These are phyloP conservation scores for Puccinia polysora DNA, from an alignment of 1,284 basidiomycete genomes.

Conservation along the genomic window DNA sequence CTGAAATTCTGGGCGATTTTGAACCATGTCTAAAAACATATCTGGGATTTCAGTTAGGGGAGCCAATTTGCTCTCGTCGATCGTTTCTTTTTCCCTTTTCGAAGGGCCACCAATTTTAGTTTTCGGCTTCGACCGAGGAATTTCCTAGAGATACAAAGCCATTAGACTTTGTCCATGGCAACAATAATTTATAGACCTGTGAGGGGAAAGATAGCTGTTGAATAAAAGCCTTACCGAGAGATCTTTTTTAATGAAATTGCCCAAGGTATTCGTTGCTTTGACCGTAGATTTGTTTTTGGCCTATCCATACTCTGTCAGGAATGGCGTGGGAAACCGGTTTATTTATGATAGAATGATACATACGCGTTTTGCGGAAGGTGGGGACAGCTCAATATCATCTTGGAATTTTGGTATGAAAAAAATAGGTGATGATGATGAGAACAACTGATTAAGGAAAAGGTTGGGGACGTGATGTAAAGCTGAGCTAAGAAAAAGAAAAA, in stretches of 20 bases:
- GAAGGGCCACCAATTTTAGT: slow-evolving; percentile 32
- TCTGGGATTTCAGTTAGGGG: slow-evolving; percentile 75
- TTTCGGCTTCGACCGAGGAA: background rate
- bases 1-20: slow-evolving; percentile 60
- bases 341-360: background rate
- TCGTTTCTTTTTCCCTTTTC: slow-evolving; percentile 45
- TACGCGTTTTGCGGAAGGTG: background rate
- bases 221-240: slow-evolving; percentile 25
- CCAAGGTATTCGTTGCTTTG: slow-evolving; percentile 32
- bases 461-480: too few relatives aligned
- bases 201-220: background rate
- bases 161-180: background rate
- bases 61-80: slow-evolving; percentile 57
- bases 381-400: too few relatives aligned
- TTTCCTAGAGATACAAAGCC: slow-evolving; percentile 10
- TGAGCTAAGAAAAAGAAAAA: background rate
- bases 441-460: background rate
- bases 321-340: background rate
- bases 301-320: background rate
- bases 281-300: slow-evolving; percentile 25
- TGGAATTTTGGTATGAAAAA: too few relatives aligned
- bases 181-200: background rate
- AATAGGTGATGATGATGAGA: too few relatives aligned
- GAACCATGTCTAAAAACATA: slow-evolving; percentile 80
- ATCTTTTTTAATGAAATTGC: slow-evolving; percentile 41